Evolutionary conservation across 2,329 filamentous ascomycete species (phyloP), one percentile per base, ranked within the genome.

Genomic region (Pseudogymnoascus sp.): DNA sequence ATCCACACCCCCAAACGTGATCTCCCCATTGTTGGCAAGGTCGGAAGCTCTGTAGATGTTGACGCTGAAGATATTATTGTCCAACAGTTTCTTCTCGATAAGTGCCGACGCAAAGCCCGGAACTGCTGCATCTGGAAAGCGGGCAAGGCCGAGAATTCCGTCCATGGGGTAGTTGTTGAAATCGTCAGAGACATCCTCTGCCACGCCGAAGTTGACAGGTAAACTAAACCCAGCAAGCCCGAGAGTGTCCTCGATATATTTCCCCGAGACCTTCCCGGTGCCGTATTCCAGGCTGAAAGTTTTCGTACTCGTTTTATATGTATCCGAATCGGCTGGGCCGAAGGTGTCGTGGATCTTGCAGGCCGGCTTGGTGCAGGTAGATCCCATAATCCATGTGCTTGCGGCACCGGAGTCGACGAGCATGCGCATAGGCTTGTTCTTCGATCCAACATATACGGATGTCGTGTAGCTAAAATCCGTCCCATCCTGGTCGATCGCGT

Each of bases 321-420:
- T 85, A 58, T 76, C 81, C 3, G 91, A 96, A 66, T 88, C 82
- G 2, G 77, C 74, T 3, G 80, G 71, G 12, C 88, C 88, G 70
- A 91, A 93, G 0, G 81, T 84, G 69, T 85, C 85, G 73, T 96
- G 92, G 67, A 80, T 78, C 31, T 75, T 72, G 72, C 92, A 96
- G 4, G 90, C 83, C 23, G 79, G 74, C 2, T 84, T 84, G 14
- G 73, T 79, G 76, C 92, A 96, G 62, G 80, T 76, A 14, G 84
- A 78, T 31, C 87, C 83, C 84, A 94, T 94, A 19, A 96, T 84
- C 92, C 92, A 96, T 11, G 87, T 91, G 63, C 90, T 91, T 21
- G 83, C 83, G 39, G 85, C 84, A 26, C 86, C 86, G 6, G 85
- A 87, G 71, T 89, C 86, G 63, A 88, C 75, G 26, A 88, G 78